A percentile compares a stretch with the other conserved stretches of the same genome.
Conservation (phyloP, 768 basidiomycete species). For the Auricularia cornea region DNA sequence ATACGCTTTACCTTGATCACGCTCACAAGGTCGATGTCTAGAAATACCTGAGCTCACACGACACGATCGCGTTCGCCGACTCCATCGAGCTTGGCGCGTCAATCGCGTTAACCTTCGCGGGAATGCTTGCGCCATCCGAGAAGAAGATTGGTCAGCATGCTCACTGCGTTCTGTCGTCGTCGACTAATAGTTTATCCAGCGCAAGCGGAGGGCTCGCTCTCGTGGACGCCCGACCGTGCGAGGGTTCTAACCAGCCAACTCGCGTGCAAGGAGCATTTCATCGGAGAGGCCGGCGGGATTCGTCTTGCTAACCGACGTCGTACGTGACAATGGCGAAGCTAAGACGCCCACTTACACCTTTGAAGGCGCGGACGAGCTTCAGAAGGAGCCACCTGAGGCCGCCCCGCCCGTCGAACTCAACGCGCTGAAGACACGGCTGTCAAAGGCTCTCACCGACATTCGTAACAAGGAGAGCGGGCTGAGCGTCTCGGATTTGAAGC, state of each 20-base stretch:
- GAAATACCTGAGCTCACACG: constrained; percentile 82
- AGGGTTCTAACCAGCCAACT: constrained; percentile 78
- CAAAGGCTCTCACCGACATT: constrained; percentile 57
- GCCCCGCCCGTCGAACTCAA: constrained; percentile 55
- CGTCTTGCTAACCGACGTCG: constrained; percentile 60
- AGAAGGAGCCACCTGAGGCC: constrained; percentile 50
- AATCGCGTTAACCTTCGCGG: constrained; percentile 78
- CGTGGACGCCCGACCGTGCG: constrained; percentile 70
- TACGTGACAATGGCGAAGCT: constrained; percentile 19
- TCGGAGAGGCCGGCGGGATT: constrained; percentile 78
- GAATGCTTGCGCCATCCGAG: constrained; percentile 68
- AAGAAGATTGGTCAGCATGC: constrained; percentile 59
- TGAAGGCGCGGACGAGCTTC: constrained; percentile 49
- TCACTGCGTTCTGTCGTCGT: not conserved
- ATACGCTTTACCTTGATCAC: not conserved
- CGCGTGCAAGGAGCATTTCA: constrained; percentile 83
- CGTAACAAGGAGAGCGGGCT: constrained; percentile 62
- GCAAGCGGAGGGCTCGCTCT: constrained; percentile 12
- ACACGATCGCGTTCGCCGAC: constrained; percentile 58
- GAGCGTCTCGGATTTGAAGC: constrained; percentile 74
- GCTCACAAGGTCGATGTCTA: constrained; percentile 23
- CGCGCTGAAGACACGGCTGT: constrained; percentile 60
- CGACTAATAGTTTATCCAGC: constrained; percentile 41
- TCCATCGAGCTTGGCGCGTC: constrained; percentile 87
- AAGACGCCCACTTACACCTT: not conserved